Evolutionary conservation across 108 stramenopile species (phyloP), one percentile per base, ranked within the genome.

Genomic region (Skeletonema menzelii): DNA sequence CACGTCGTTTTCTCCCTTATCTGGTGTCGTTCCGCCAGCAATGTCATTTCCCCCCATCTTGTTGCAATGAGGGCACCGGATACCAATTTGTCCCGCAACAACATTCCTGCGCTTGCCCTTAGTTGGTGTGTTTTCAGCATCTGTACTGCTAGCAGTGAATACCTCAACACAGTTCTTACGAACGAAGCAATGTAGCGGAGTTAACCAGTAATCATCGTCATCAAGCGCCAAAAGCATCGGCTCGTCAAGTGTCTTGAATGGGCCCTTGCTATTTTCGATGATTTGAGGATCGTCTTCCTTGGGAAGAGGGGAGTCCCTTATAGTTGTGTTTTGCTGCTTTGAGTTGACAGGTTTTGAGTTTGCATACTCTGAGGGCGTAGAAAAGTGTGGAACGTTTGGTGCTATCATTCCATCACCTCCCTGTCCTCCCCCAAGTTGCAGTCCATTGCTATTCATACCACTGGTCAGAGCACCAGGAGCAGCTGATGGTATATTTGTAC

Each of bases 101-200:
- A 94, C 84, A 34, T 87, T 86, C 66, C 91, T 94, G 8, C 89
- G 80, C 75, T 91, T 90, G 15, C 90, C 90, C 78, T 91, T 91
- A 47, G 85, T 82, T 22, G 92, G 90, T 10, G 87, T 82, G 17
- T 86, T 75, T 20, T 8, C 20, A 38, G 91, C 85, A 55, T 94
- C 90, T 12, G 66, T 61, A 59, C 75, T 61, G 0, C 85, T 73
- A 10, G 93, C 93, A 17, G 85, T 85, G 63, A 94, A 94, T 22
- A 88, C 88, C 56, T 94, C 85, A 10, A 94, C 89, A 65, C 89
- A 91, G 34, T 91, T 72, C 12, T 63, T 63, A 34, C 93, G 90
- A 26, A 94, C 86, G 57, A 91, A 94, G 69, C 93, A 94, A 72
- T 94, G 89, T 12, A 94, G 76, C 19, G 90, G 89, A 15, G 93